phyloP scores from a whole-genome alignment of 352 stramenopile species.

The Phytopythium montanum region DNA sequence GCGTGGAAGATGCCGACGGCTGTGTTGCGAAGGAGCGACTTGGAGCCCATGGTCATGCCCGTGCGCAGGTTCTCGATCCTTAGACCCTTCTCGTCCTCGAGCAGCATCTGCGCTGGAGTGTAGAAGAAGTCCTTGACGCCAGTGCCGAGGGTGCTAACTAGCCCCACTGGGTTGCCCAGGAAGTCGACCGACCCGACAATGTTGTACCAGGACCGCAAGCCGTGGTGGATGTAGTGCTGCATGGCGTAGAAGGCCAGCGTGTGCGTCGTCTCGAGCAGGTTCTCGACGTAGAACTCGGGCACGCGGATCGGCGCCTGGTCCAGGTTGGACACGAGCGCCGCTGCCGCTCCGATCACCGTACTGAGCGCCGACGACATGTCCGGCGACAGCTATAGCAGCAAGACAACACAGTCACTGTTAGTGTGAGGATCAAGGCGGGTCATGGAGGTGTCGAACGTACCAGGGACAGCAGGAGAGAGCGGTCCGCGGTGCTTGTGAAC shows the following conservation, averaged over 20 bases:
- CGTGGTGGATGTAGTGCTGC: conserved; percentile 85
- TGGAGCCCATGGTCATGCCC: conserved; percentile 86
- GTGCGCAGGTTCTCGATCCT: conserved; percentile 85
- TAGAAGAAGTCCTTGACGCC: conserved; percentile 95
- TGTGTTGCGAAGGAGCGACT: conserved; percentile 83
- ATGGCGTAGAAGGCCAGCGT: conserved; percentile 83
- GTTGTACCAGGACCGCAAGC: conserved; percentile 80
- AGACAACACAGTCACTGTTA: conserved; percentile 6
- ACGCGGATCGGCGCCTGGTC: conserved; percentile 86
- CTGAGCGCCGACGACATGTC: conserved; percentile 79
- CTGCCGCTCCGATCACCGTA: conserved; percentile 75
- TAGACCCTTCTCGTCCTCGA: conserved; percentile 86
- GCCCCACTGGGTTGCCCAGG: conserved; percentile 87
- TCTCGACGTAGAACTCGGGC: conserved; percentile 89
- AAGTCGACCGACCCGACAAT: conserved; percentile 90
- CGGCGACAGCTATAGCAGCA: conserved; percentile 50
- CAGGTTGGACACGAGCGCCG: conserved; percentile 79
- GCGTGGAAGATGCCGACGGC: conserved; percentile 88
- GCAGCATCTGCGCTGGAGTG: conserved; percentile 90
- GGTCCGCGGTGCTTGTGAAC: conserved; percentile 84
- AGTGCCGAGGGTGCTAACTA: conserved; percentile 86
- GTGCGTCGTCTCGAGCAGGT: conserved; percentile 83
- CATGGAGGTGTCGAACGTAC: conserved; percentile 19
- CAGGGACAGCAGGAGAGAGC: conserved; percentile 75
- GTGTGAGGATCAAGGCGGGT: background rate